phyloP scores from a whole-genome alignment of 139 green algal species.

The Dunaliella sp. region DNA sequence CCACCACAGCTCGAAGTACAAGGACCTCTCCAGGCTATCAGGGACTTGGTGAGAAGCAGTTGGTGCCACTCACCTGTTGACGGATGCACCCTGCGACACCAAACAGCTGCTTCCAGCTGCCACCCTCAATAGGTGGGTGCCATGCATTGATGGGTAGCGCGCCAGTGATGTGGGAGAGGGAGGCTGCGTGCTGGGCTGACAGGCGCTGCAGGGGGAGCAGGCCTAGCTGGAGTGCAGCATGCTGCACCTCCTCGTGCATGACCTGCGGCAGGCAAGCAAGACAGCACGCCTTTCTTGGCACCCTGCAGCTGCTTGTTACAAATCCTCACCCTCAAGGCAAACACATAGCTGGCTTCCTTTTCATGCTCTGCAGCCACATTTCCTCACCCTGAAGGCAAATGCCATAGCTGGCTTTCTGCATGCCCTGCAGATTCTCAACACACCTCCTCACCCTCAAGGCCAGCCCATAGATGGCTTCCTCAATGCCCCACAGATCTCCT shows the following conservation, averaged over 20 bases:
- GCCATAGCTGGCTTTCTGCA: no score
- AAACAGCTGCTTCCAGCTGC: not conserved
- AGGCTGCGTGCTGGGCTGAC: not conserved
- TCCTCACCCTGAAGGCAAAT: no score
- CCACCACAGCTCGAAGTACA: not conserved
- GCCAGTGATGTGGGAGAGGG: not conserved
- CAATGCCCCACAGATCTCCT: no score
- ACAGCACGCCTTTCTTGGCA: no score
- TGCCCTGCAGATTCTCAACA: no score
- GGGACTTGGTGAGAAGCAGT: not conserved
- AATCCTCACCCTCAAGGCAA: no score
- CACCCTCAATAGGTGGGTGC: not conserved
- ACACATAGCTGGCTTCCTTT: no score
- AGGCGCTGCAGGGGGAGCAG: conserved; percentile 18
- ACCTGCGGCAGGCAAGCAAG: conserved; percentile 10
- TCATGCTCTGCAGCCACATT: no score
- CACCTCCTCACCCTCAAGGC: no score
- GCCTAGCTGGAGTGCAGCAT: not conserved
- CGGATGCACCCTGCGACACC: not conserved
- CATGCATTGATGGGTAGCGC: not conserved
- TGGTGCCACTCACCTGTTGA: not conserved
- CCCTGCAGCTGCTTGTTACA: no score
- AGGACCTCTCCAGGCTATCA: no score
- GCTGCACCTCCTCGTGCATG: conserved; percentile 9
- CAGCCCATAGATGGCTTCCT: no score